phyloP scores from a whole-genome alignment of 2,329 filamentous ascomycete species.

The Talaromyces sp. region DNA sequence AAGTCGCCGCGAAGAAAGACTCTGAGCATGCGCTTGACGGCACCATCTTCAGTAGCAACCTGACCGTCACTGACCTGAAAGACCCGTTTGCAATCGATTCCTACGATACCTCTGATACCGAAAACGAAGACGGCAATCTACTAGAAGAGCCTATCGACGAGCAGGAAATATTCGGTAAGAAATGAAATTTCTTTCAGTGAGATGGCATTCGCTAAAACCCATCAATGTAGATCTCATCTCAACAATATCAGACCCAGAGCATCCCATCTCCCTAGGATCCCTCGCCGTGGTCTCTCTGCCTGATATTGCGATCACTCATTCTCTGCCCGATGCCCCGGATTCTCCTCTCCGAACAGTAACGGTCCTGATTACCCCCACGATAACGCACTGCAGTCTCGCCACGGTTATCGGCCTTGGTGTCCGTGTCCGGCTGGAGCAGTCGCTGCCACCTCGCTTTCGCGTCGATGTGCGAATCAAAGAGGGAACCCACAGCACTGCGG shows the following conservation, averaged over 20 bases:
- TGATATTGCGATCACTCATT: slow-evolving; percentile 75
- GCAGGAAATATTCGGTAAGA: slow-evolving; percentile 86
- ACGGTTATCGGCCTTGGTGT: slow-evolving; percentile 95
- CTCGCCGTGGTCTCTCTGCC: slow-evolving; percentile 93
- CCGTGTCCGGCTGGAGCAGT: slow-evolving; percentile 83
- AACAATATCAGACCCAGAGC: slow-evolving; percentile 92
- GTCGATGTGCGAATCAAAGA: slow-evolving; percentile 93
- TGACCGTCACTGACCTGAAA: slow-evolving; percentile 46
- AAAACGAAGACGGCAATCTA: slow-evolving; percentile 53
- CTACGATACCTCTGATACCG: slow-evolving; percentile 30
- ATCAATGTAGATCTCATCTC: slow-evolving; percentile 72
- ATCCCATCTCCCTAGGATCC: slow-evolving; percentile 88
- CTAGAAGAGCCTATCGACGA: slow-evolving; percentile 83
- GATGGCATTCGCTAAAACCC: neutral
- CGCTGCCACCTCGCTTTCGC: slow-evolving; percentile 83
- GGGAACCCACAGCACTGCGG: slow-evolving; percentile 89
- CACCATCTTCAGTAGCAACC: slow-evolving; percentile 47
- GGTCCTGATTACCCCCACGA: slow-evolving; percentile 90
- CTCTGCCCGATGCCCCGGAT: slow-evolving; percentile 54
- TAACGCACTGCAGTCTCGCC: slow-evolving; percentile 92
- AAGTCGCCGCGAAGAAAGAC: slow-evolving; percentile 39
- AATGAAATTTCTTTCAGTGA: neutral
- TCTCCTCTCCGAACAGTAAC: slow-evolving; percentile 68
- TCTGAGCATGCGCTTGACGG: slow-evolving; percentile 17
- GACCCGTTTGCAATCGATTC: slow-evolving; percentile 46